Conservation (phyloP, 176 grass and related monocot species). For the Oryza rufipogon region DNA sequence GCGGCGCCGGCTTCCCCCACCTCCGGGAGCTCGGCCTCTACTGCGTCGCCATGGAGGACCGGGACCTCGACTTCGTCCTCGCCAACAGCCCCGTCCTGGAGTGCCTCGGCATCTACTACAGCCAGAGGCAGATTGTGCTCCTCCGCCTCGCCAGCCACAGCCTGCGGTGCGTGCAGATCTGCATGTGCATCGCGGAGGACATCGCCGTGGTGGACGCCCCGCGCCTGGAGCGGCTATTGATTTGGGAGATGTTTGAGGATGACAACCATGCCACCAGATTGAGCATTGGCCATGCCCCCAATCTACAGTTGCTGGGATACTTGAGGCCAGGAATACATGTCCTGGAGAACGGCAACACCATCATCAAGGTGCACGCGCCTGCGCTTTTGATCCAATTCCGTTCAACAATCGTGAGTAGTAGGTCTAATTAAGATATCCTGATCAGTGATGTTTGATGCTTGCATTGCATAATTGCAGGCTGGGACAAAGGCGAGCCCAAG, state of each 20-base stretch:
- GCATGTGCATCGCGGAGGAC: background rate
- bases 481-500: background rate
- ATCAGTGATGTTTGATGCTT: too few relatives aligned
- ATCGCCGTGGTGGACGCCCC: background rate
- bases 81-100: conserved; percentile 11
- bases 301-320: too few relatives aligned
- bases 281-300: background rate
- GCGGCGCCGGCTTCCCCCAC: background rate
- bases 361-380: too few relatives aligned
- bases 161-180: conserved; percentile 1
- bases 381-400: too few relatives aligned
- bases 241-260: background rate
- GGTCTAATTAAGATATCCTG: too few relatives aligned
- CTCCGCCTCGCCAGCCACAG: background rate
- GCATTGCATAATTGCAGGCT: background rate
- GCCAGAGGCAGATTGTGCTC: too few relatives aligned
- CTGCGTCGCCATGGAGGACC: background rate
- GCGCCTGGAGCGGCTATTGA: background rate
- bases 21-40: conserved; percentile 2
- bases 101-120: background rate
- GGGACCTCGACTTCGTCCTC: conserved; percentile 1
- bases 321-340: too few relatives aligned
- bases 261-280: background rate
- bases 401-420: too few relatives aligned
- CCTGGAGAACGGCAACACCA: too few relatives aligned